Evolutionary conservation across 2,329 filamentous ascomycete species (phyloP).

Genomic region (Fusarium nygamai): DNA sequence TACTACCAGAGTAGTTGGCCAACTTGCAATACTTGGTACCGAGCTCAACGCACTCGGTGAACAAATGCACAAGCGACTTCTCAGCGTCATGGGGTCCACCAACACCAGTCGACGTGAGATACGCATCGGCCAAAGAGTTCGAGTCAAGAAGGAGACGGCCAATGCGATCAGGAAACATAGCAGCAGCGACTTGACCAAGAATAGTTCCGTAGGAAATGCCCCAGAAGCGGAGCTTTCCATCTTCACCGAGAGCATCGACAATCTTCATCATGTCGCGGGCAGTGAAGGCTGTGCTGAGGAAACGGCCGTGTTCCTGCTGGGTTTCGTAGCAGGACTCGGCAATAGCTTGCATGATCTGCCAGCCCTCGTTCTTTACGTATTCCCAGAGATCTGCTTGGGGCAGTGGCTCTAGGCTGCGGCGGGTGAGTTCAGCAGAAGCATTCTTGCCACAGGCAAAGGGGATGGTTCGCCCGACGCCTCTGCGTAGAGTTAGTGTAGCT

Average conservation of each 20-base stretch:
- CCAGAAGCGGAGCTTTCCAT: slow-evolving; percentile 49
- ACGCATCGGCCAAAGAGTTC: slow-evolving; percentile 24
- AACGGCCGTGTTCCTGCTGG: slow-evolving; percentile 40
- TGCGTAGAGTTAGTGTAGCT: background rate
- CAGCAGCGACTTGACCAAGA: slow-evolving; percentile 29
- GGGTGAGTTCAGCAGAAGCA: background rate
- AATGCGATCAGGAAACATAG: slow-evolving; percentile 41
- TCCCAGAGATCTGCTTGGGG: slow-evolving; percentile 19
- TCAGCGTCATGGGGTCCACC: slow-evolving; percentile 24
- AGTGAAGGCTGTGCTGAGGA: slow-evolving; percentile 48
- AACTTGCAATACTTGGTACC: slow-evolving; percentile 19
- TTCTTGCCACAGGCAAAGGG: slow-evolving; percentile 18
- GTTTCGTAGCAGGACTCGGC: slow-evolving; percentile 40
- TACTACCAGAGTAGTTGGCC: slow-evolving; percentile 24
- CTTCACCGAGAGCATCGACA: slow-evolving; percentile 50
- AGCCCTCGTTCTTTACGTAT: slow-evolving; percentile 8
- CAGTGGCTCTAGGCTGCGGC: background rate
- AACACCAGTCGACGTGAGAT: slow-evolving; percentile 9
- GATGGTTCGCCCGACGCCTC: slow-evolving; percentile 32
- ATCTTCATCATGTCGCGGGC: slow-evolving; percentile 54
- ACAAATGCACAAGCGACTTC: slow-evolving; percentile 13
- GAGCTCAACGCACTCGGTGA: slow-evolving; percentile 26
- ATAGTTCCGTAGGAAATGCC: slow-evolving; percentile 43
- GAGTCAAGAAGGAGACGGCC: slow-evolving; percentile 38
- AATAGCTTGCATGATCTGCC: background rate